Evolutionary conservation across 2,329 filamentous ascomycete genomes (phyloP).

Genomic region (Waltergamsia citrina): DNA sequence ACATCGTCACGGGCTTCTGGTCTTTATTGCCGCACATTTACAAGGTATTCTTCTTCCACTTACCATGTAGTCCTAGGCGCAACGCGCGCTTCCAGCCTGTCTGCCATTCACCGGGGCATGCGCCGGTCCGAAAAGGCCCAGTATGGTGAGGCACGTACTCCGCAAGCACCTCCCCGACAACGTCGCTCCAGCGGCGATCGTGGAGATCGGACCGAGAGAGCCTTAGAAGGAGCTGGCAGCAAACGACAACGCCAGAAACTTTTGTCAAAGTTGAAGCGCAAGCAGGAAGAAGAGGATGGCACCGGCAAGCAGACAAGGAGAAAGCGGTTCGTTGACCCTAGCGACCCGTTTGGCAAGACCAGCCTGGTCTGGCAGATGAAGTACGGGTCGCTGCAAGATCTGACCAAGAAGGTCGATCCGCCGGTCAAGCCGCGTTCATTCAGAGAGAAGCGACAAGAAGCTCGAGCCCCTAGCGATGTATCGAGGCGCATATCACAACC

Average conservation of each 20-base stretch:
- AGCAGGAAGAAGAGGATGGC: conserved; percentile 18
- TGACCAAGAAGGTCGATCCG: conserved; percentile 9
- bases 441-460: not conserved
- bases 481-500: too few species aligned
- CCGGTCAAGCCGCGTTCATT: conserved; percentile 4
- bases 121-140: conserved; percentile 33
- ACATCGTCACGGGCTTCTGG: conserved; percentile 11
- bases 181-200: too few species aligned
- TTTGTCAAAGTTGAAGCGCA: conserved; percentile 26
- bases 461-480: not conserved
- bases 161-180: too few species aligned
- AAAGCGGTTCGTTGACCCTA: conserved; percentile 42
- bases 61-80: not conserved
- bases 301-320: conserved; percentile 33
- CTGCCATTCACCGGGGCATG: conserved; percentile 60
- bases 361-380: conserved; percentile 47
- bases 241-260: conserved; percentile 34
- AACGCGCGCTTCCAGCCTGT: conserved; percentile 33
- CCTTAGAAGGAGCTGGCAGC: conserved; percentile 15
- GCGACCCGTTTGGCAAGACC: conserved; percentile 39
- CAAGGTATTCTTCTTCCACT: not conserved
- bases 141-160: conserved; percentile 13
- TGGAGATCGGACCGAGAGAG: conserved; percentile 11
- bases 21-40: conserved; percentile 5
- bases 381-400: conserved; percentile 28